Conservation (phyloP, 257 asterid genomes). For the Ligustrum vulgare region DNA sequence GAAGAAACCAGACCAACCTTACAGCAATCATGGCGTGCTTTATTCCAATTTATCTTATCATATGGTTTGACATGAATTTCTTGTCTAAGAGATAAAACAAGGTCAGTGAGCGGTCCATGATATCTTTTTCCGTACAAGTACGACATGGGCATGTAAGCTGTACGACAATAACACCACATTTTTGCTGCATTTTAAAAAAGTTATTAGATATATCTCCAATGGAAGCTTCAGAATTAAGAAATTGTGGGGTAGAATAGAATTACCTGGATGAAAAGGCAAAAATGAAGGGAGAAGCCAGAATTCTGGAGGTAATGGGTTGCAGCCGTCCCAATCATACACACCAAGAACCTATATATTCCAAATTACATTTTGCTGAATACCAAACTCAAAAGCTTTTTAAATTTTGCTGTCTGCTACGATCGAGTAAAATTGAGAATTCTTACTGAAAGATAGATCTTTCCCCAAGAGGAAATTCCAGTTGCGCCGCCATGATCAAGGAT, state of each 20-base stretch:
- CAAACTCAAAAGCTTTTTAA: too few species aligned
- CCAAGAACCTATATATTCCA: conserved; percentile 6
- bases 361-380: not conserved
- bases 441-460: conserved; percentile 19
- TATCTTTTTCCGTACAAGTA: conserved; percentile 63
- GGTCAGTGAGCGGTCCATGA: conserved; percentile 64
- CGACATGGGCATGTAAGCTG: conserved; percentile 86
- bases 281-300: conserved; percentile 11
- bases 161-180: conserved; percentile 84
- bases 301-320: conserved; percentile 20
- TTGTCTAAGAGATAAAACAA: conserved; percentile 53
- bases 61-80: conserved; percentile 65
- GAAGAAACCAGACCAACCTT: conserved; percentile 30
- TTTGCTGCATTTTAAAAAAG: conserved; percentile 46
- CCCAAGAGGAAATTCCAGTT: conserved; percentile 14
- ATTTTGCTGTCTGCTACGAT: too few species aligned
- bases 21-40: conserved; percentile 73
- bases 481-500: conserved; percentile 20
- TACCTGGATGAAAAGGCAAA: conserved; percentile 11
- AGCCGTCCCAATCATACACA: conserved; percentile 17
- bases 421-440: not conserved
- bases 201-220: too few species aligned
- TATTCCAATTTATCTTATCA: conserved; percentile 65
- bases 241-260: too few species aligned
- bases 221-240: not conserved